Conservation (phyloP, 495 filamentous ascomycete genomes). For the Clavariopsis aquatica region DNA sequence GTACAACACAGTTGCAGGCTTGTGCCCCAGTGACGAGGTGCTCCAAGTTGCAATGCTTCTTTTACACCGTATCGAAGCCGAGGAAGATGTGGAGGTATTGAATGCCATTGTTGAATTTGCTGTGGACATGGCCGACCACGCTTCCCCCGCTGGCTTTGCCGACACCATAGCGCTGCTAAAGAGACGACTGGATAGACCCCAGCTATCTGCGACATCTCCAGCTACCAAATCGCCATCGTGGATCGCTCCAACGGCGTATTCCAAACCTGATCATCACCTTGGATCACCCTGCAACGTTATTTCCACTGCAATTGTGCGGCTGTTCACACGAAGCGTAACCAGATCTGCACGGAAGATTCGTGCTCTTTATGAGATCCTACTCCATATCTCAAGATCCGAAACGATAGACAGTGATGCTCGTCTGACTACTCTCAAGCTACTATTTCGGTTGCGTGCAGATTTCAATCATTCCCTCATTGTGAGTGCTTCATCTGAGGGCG, state of each 20-base stretch:
- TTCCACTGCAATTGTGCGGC: slow-evolving; percentile 34
- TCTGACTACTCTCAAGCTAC: slow-evolving; percentile 75
- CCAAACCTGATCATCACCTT: slow-evolving; percentile 1
- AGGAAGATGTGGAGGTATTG: slow-evolving; percentile 48
- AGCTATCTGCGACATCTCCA: neutral
- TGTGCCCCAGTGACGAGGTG: slow-evolving; percentile 18
- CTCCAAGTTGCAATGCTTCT: slow-evolving; percentile 45
- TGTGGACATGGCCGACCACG: slow-evolving; percentile 50
- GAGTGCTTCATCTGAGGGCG: slow-evolving; percentile 63
- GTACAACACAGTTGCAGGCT: slow-evolving; percentile 54
- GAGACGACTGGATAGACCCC: slow-evolving; percentile 17
- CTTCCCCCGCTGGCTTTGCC: slow-evolving; percentile 49
- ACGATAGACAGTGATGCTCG: slow-evolving; percentile 65
- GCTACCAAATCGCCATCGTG: slow-evolving; percentile 26
- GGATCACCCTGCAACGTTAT: slow-evolving; percentile 34
- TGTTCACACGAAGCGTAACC: slow-evolving; percentile 62
- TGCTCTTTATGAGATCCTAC: slow-evolving; percentile 56
- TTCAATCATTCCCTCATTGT: slow-evolving; percentile 71
- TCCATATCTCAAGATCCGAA: slow-evolving; percentile 60
- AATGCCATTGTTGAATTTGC: slow-evolving; percentile 54
- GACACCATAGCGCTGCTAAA: slow-evolving; percentile 19
- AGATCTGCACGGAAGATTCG: slow-evolving; percentile 54
- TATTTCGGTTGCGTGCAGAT: slow-evolving; percentile 83
- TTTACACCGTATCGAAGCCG: slow-evolving; percentile 55
- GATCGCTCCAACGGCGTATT: neutral